Evolutionary conservation across 257 asterid species (phyloP).

Genomic region (Solanum virginianum): DNA sequence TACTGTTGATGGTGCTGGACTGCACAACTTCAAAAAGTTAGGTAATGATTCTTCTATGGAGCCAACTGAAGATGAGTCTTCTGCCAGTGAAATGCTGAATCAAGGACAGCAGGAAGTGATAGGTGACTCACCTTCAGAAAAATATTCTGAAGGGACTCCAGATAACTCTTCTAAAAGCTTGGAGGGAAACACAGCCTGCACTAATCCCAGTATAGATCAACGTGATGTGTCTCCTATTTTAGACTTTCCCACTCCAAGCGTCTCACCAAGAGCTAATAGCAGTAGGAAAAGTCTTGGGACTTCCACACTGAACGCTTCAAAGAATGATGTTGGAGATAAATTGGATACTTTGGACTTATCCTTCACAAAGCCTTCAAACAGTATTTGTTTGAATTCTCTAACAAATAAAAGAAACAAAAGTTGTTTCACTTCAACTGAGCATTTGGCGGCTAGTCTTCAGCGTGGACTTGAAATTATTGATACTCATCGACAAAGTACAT

Average conservation of each 20-base stretch:
- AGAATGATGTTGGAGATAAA: slow-evolving; percentile 12
- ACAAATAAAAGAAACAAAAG: slow-evolving; percentile 31
- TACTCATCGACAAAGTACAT: slow-evolving; percentile 47
- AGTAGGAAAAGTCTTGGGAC: slow-evolving; percentile 70
- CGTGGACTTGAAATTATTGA: slow-evolving; percentile 75
- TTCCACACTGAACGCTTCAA: slow-evolving; percentile 39
- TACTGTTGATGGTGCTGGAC: not conserved
- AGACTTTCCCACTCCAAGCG: slow-evolving; percentile 67
- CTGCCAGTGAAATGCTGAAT: not conserved
- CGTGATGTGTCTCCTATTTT: slow-evolving; percentile 16
- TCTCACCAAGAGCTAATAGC: slow-evolving; percentile 65
- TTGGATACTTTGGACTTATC: slow-evolving; percentile 21
- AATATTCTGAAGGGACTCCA: slow-evolving; percentile 13
- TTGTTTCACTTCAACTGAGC: slow-evolving; percentile 55
- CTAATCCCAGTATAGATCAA: slow-evolving; percentile 22
- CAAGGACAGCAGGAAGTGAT: not conserved
- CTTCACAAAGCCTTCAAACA: slow-evolving; percentile 40
- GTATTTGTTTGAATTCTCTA: slow-evolving; percentile 29
- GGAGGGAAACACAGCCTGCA: slow-evolving; percentile 18
- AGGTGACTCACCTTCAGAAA: not conserved
- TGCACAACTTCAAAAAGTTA: not conserved
- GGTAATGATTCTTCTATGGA: not conserved
- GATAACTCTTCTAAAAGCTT: slow-evolving; percentile 26
- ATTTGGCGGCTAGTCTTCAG: slow-evolving; percentile 76
- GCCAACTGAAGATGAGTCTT: slow-evolving; percentile 1